Evolutionary conservation across 352 stramenopile species (phyloP).

Genomic region (Pythium coloratum): DNA sequence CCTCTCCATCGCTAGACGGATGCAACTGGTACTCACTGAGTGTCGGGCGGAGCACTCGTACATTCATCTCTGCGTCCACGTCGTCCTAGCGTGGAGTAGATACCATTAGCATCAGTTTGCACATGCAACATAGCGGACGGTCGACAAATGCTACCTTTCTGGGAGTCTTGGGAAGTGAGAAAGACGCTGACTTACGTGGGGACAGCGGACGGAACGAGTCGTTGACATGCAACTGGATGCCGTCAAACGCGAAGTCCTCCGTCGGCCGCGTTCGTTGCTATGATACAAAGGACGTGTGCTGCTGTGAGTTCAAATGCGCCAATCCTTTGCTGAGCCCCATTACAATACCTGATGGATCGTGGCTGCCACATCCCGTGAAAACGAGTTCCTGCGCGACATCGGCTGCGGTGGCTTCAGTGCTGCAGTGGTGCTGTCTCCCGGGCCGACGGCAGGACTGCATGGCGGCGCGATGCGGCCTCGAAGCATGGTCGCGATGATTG

Average conservation of each 20-base stretch:
- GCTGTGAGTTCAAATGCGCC: no score
- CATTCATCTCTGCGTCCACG: background rate
- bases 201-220: conserved; percentile 13
- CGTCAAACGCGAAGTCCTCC: background rate
- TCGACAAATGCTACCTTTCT: conserved; percentile 2
- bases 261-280: background rate
- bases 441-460: conserved; percentile 8
- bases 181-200: conserved; percentile 34
- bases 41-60: background rate
- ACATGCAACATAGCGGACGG: background rate
- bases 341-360: conserved; percentile 35
- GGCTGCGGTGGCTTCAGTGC: background rate
- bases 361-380: conserved; percentile 29
- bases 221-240: conserved; percentile 23
- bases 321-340: no score
- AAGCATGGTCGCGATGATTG: conserved; percentile 9
- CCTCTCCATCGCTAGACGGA: background rate
- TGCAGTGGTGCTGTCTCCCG: background rate
- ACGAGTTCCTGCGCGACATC: conserved; percentile 35
- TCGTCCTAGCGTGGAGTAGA: conserved; percentile 1
- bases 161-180: conserved; percentile 17
- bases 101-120: background rate
- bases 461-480: conserved; percentile 10
- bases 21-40: conserved; percentile 1
- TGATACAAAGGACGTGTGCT: background rate